Evolutionary conservation across 306 rosid species (phyloP).

Genomic region (Astragalus membranaceus): DNA sequence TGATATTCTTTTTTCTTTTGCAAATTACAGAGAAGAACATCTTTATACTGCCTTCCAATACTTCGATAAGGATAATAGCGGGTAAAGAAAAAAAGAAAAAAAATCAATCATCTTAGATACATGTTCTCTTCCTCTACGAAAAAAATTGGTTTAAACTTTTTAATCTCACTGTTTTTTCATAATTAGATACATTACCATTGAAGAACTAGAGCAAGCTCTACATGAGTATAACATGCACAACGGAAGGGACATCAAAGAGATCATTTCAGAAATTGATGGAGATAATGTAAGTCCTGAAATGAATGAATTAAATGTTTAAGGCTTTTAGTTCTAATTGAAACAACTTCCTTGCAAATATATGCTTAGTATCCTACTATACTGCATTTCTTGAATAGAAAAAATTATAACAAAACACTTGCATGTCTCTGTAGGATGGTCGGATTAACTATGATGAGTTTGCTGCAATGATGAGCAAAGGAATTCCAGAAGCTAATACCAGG

Average conservation of each 20-base stretch:
- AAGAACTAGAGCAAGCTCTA: too few species aligned
- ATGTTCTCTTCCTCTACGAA: too few species aligned
- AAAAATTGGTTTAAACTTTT: too few species aligned
- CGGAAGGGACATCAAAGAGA: too few species aligned
- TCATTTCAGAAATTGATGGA: too few species aligned
- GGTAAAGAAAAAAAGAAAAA: conserved; percentile 36
- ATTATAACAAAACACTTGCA: neutral
- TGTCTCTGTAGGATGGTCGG: conserved; percentile 64
- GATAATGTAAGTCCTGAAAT: conserved; percentile 22
- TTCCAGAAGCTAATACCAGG: conserved; percentile 54
- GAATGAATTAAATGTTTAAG: neutral
- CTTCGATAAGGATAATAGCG: conserved; percentile 93
- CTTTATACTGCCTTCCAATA: conserved; percentile 95
- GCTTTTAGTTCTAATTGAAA: neutral
- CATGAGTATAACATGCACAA: too few species aligned
- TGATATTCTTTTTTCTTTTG: neutral
- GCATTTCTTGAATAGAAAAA: neutral
- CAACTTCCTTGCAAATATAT: neutral
- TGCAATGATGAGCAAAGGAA: conserved; percentile 98
- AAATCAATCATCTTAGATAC: neutral
- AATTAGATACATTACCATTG: too few species aligned
- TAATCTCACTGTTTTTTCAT: too few species aligned
- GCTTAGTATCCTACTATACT: neutral
- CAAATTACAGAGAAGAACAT: conserved; percentile 75
- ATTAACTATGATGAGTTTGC: conserved; percentile 90